Evolutionary conservation across 768 basidiomycete species (phyloP).

Genomic region (Amanita rimosa): DNA sequence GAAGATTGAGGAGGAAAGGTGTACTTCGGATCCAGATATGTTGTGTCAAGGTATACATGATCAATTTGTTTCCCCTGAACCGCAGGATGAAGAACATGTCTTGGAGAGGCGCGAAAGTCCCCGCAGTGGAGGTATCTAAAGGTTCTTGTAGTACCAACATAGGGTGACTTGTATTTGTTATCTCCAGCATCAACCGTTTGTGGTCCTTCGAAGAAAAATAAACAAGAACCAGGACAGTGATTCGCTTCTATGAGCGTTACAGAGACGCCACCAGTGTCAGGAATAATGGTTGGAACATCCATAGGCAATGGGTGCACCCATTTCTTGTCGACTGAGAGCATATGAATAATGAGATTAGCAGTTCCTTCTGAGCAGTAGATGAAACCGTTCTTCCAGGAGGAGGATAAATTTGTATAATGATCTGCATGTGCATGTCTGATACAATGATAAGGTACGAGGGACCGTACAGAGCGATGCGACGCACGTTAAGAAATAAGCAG

Average conservation of each 20-base stretch:
- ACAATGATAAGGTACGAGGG: slow-evolving; percentile 7
- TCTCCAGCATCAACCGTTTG: slow-evolving; percentile 89
- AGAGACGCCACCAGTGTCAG: slow-evolving; percentile 72
- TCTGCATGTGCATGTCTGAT: slow-evolving; percentile 92
- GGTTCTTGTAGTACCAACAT: slow-evolving; percentile 52
- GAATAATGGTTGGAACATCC: slow-evolving; percentile 63
- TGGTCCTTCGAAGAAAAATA: slow-evolving; percentile 88
- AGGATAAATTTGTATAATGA: slow-evolving; percentile 88
- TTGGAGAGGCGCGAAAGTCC: slow-evolving; percentile 84
- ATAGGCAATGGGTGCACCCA: slow-evolving; percentile 87
- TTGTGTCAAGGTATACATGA: slow-evolving; percentile 90
- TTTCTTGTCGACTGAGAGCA: slow-evolving; percentile 78
- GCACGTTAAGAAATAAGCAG: slow-evolving; percentile 87
- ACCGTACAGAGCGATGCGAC: slow-evolving; percentile 7
- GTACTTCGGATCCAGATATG: slow-evolving; percentile 91
- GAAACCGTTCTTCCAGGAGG: slow-evolving; percentile 81
- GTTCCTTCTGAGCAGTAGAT: slow-evolving; percentile 96
- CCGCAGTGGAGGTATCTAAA: slow-evolving; percentile 96
- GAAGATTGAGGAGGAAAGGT: slow-evolving; percentile 93
- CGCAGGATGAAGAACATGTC: slow-evolving; percentile 76
- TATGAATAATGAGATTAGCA: slow-evolving; percentile 84
- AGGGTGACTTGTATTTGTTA: slow-evolving; percentile 58
- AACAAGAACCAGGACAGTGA: slow-evolving; percentile 92
- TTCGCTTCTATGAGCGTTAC: slow-evolving; percentile 98
- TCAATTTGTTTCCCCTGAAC: slow-evolving; percentile 77